Conservation (phyloP, 2,329 filamentous ascomycete species). For the Exophiala aquamarina region DNA sequence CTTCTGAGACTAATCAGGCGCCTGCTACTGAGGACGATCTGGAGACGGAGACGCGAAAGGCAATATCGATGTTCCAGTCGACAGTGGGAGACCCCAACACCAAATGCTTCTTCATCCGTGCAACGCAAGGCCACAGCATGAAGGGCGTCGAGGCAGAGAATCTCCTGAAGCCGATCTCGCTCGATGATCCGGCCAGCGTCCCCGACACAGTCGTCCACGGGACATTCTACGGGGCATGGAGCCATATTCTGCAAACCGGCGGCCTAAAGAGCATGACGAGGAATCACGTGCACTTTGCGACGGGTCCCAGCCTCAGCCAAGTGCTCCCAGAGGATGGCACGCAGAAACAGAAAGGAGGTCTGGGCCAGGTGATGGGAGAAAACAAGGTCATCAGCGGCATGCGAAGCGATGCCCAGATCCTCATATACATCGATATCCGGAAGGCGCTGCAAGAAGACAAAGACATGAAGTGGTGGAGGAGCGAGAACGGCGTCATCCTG, state of each 20-base stretch:
- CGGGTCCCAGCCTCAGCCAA: slow-evolving; percentile 59
- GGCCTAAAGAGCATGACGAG: slow-evolving; percentile 78
- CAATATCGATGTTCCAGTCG: slow-evolving; percentile 34
- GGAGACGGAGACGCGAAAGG: slow-evolving; percentile 35
- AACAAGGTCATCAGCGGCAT: slow-evolving; percentile 72
- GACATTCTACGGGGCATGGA: slow-evolving; percentile 81
- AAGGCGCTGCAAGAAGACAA: slow-evolving; percentile 55
- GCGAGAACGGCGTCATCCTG: slow-evolving; percentile 75
- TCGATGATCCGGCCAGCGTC: slow-evolving; percentile 48
- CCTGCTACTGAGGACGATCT: slow-evolving; percentile 23
- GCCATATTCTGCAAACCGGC: slow-evolving; percentile 69
- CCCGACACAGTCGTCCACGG: slow-evolving; percentile 77
- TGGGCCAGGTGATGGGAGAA: slow-evolving; percentile 17
- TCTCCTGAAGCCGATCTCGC: slow-evolving; percentile 67
- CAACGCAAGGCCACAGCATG: slow-evolving; percentile 92
- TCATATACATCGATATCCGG: slow-evolving; percentile 74
- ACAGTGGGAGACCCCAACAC: slow-evolving; percentile 48
- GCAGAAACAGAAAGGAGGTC: background rate
- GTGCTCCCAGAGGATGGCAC: slow-evolving; percentile 29
- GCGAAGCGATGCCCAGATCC: slow-evolving; percentile 71
- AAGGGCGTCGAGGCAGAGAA: slow-evolving; percentile 67
- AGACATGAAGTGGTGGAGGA: slow-evolving; percentile 70
- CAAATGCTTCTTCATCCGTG: slow-evolving; percentile 79
- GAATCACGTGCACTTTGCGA: slow-evolving; percentile 88
- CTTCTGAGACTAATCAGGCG: slow-evolving; percentile 17